Evolutionary conservation across 163 green algal species (phyloP).

Genomic region (Volvox carteri): DNA sequence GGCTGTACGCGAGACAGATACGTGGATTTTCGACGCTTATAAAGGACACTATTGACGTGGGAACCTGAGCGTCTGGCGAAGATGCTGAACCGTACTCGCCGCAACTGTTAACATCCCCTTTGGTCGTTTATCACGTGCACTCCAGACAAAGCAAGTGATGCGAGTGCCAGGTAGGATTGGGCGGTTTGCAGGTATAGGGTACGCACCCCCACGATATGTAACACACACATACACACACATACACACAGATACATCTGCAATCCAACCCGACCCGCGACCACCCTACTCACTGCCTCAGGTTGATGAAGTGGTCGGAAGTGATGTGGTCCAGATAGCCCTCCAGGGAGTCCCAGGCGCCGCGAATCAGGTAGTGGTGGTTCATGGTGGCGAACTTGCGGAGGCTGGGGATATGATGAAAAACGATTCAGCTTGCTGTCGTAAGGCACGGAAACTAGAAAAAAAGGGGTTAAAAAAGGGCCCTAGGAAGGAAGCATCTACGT

Average conservation of each 20-base stretch:
- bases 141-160: too few species aligned
- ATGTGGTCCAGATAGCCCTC: conserved; percentile 33
- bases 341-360: conserved; percentile 38
- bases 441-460: too few species aligned
- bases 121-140: too few species aligned
- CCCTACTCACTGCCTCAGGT: conserved; percentile 39
- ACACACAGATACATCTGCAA: neutral
- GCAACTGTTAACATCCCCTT: too few species aligned
- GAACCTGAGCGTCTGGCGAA: too few species aligned
- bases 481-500: neutral
- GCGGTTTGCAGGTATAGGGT: neutral
- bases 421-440: too few species aligned
- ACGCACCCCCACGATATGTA: neutral
- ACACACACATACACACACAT: neutral
- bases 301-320: conserved; percentile 26
- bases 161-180: too few species aligned
- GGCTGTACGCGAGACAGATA: too few species aligned
- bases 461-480: too few species aligned
- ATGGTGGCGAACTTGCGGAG: conserved; percentile 52
- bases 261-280: neutral
- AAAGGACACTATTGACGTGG: too few species aligned
- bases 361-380: conserved; percentile 48
- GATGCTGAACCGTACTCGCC: too few species aligned
- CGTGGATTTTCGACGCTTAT: too few species aligned
- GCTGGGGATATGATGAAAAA: neutral